Conservation (phyloP, 352 stramenopile species). For the Globisporangium recalcitrans region DNA sequence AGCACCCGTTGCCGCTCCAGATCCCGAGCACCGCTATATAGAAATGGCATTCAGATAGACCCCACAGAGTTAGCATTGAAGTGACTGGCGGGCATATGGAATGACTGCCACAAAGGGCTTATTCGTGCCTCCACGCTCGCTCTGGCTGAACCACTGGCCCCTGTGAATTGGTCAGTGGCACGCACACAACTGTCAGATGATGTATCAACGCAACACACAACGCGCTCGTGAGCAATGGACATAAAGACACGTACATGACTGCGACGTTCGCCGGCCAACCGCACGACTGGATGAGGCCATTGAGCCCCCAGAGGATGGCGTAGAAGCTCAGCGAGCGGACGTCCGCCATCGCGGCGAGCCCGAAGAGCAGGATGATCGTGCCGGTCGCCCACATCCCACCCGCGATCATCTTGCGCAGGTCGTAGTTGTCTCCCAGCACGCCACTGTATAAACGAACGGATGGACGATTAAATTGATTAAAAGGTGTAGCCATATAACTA, state of each 20-base stretch:
- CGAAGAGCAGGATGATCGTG: slow-evolving; percentile 52
- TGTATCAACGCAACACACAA: slow-evolving; percentile 52
- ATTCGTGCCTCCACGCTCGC: slow-evolving; percentile 57
- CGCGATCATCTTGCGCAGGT: slow-evolving; percentile 65
- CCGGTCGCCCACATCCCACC: slow-evolving; percentile 67
- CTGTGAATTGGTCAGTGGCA: slow-evolving; percentile 31
- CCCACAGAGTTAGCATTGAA: neutral
- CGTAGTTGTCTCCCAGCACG: slow-evolving; percentile 61
- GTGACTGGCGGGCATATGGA: too few relatives aligned
- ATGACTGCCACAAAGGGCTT: too few relatives aligned
- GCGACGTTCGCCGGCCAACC: slow-evolving; percentile 74
- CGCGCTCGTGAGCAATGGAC: slow-evolving; percentile 20
- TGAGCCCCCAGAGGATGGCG: slow-evolving; percentile 61
- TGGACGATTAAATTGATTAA: neutral
- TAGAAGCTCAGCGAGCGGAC: slow-evolving; percentile 73
- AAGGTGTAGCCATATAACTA: neutral
- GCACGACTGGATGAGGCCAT: slow-evolving; percentile 78
- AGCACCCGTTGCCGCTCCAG: slow-evolving; percentile 96
- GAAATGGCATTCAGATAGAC: neutral
- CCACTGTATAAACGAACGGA: slow-evolving; percentile 46
- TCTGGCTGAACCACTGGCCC: slow-evolving; percentile 91
- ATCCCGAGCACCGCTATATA: slow-evolving; percentile 89
- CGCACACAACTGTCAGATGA: slow-evolving; percentile 19
- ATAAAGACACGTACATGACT: slow-evolving; percentile 51
- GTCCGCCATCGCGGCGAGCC: slow-evolving; percentile 47